phyloP scores from a whole-genome alignment of 2,329 filamentous ascomycete genomes.

The Penicillium sp. region DNA sequence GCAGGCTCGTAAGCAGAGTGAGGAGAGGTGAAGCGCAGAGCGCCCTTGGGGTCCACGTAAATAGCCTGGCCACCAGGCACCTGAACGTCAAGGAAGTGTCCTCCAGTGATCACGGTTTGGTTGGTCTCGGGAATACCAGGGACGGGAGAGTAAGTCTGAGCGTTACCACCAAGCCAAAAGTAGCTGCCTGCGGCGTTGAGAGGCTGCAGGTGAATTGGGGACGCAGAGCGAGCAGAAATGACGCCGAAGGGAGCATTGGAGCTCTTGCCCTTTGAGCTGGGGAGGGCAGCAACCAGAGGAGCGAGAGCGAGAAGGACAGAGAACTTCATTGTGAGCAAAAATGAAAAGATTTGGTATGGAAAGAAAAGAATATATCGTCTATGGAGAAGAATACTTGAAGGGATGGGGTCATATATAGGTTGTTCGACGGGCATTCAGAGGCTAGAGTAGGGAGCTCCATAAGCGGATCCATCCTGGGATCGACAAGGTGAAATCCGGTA shows the following conservation, averaged over 20 bases:
- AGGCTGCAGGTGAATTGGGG: constrained; percentile 48
- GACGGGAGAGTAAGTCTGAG: constrained; percentile 51
- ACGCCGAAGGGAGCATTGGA: constrained; percentile 39
- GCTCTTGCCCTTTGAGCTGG: constrained; percentile 13
- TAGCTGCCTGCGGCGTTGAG: constrained; percentile 47
- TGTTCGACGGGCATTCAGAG: not conserved
- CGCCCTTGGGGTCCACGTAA: constrained; percentile 56
- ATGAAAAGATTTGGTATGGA: not conserved
- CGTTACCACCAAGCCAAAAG: constrained; percentile 51
- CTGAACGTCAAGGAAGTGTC: constrained; percentile 43
- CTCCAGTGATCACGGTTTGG: constrained; percentile 47
- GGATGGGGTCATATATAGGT: constrained; percentile 1
- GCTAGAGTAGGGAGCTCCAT: not conserved
- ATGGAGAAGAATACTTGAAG: not conserved
- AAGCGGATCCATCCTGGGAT: constrained; percentile 3
- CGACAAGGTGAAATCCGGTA: constrained; percentile 1
- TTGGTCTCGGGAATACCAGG: constrained; percentile 41
- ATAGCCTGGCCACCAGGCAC: constrained; percentile 64
- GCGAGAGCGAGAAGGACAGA: constrained; percentile 25
- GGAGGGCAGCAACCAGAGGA: constrained; percentile 26
- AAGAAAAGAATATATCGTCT: not conserved
- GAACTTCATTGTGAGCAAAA: constrained; percentile 28
- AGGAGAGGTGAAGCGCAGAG: constrained; percentile 56
- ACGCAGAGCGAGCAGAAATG: constrained; percentile 46
- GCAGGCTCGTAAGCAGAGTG: constrained; percentile 54